Conservation (phyloP, 257 asterid species). For the Solanum pinnatisectum region DNA sequence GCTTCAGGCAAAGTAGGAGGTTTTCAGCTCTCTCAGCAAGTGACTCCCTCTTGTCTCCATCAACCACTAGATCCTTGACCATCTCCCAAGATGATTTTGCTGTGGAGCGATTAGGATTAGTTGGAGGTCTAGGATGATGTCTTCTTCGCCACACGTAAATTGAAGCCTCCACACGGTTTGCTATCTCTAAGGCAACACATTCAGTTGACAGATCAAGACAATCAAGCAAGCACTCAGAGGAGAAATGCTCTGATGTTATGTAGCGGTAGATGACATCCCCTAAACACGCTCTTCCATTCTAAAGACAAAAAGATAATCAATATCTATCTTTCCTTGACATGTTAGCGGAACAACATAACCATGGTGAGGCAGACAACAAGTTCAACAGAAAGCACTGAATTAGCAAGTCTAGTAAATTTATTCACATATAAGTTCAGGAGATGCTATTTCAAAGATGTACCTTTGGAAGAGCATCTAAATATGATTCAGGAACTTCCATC, state of each 20-base stretch:
- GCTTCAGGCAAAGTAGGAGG: slow-evolving; percentile 60
- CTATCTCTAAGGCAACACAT: slow-evolving; percentile 60
- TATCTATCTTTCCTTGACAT: not conserved
- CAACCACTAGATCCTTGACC: slow-evolving; percentile 62
- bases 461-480: slow-evolving; percentile 86
- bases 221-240: slow-evolving; percentile 75
- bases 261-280: slow-evolving; percentile 79
- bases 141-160: slow-evolving; percentile 62
- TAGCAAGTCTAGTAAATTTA: not conserved
- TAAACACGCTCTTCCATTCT: slow-evolving; percentile 71
- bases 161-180: slow-evolving; percentile 74
- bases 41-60: slow-evolving; percentile 67
- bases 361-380: not conserved
- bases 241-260: slow-evolving; percentile 71
- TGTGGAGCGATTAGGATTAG: slow-evolving; percentile 37
- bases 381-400: not conserved
- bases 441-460: slow-evolving; percentile 16
- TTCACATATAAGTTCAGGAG: not conserved
- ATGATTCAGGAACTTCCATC: slow-evolving; percentile 92
- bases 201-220: slow-evolving; percentile 73
- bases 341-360: not conserved
- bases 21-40: slow-evolving; percentile 78
- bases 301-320: not conserved
- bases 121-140: slow-evolving; percentile 30
- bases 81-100: slow-evolving; percentile 86